Evolutionary conservation across 768 basidiomycete genomes (phyloP).

Genomic region (Tricholoma sp.): DNA sequence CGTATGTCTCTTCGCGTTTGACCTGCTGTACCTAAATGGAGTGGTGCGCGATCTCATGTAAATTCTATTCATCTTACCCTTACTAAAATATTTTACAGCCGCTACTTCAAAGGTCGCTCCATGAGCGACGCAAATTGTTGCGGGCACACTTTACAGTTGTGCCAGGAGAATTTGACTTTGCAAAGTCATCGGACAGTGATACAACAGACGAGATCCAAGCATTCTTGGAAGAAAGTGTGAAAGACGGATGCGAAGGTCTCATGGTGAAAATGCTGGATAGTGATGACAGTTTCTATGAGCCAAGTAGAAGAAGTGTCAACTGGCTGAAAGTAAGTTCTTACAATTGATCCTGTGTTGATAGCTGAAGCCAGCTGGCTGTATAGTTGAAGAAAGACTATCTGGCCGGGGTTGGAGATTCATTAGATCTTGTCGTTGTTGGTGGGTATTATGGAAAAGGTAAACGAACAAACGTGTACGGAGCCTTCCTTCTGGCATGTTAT

Average conservation of each 20-base stretch:
- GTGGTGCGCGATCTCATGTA: slow-evolving; percentile 53
- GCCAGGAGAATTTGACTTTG: slow-evolving; percentile 88
- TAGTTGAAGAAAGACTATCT: slow-evolving; percentile 99
- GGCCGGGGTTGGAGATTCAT: slow-evolving; percentile 92
- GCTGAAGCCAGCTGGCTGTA: slow-evolving; percentile 2
- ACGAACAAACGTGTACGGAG: slow-evolving; percentile 95
- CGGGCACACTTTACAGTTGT: slow-evolving; percentile 77
- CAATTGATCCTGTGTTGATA: background rate
- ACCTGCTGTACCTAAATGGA: slow-evolving; percentile 93
- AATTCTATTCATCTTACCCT: background rate
- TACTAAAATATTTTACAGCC: slow-evolving; percentile 44
- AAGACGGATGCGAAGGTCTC: slow-evolving; percentile 96
- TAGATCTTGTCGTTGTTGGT: slow-evolving; percentile 96
- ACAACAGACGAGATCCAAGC: slow-evolving; percentile 90
- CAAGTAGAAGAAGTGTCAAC: slow-evolving; percentile 90
- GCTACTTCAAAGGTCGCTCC: slow-evolving; percentile 68
- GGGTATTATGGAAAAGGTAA: slow-evolving; percentile 98
- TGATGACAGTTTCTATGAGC: slow-evolving; percentile 91
- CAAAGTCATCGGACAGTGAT: slow-evolving; percentile 84
- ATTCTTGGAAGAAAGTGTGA: slow-evolving; percentile 95
- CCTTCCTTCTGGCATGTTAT: slow-evolving; percentile 96
- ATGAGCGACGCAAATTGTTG: slow-evolving; percentile 73
- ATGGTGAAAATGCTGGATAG: slow-evolving; percentile 99
- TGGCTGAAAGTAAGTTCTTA: slow-evolving; percentile 81
- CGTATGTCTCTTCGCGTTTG: slow-evolving; percentile 96